Evolutionary conservation across 352 stramenopile genomes (phyloP).

Genomic region (Phytopythium oedochilum): DNA sequence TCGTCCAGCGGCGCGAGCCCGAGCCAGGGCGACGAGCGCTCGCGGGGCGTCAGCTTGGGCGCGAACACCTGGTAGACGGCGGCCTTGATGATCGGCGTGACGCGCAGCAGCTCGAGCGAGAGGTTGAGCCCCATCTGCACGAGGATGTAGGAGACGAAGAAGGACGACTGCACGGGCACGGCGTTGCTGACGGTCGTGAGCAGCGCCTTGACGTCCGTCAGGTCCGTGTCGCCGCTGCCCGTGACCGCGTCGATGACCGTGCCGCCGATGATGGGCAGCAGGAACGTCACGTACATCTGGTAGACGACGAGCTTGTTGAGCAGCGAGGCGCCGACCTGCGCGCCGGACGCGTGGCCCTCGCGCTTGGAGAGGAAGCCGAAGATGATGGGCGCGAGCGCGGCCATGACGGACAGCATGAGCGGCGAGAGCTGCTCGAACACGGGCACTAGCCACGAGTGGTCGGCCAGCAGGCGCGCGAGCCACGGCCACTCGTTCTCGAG

Average conservation of each 20-base stretch:
- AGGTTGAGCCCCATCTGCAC: slow-evolving; percentile 71
- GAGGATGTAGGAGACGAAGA: slow-evolving; percentile 79
- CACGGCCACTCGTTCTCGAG: slow-evolving; percentile 45
- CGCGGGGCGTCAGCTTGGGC: slow-evolving; percentile 74
- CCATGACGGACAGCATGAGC: slow-evolving; percentile 78
- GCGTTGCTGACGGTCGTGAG: slow-evolving; percentile 52
- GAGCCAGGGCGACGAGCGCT: slow-evolving; percentile 66
- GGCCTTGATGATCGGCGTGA: slow-evolving; percentile 70
- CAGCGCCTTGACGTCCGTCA: slow-evolving; percentile 38
- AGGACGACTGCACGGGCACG: slow-evolving; percentile 72
- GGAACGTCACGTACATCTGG: slow-evolving; percentile 77
- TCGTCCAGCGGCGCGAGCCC: slow-evolving; percentile 52
- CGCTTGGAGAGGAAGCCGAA: slow-evolving; percentile 77
- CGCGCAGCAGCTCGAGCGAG: slow-evolving; percentile 61
- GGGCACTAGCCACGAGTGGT: slow-evolving; percentile 68
- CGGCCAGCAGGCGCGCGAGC: slow-evolving; percentile 32
- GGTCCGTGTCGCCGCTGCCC: slow-evolving; percentile 35
- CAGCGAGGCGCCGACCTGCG: slow-evolving; percentile 60
- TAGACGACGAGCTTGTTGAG: slow-evolving; percentile 82
- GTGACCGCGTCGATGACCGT: slow-evolving; percentile 72
- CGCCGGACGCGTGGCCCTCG: slow-evolving; percentile 66
- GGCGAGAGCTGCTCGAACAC: slow-evolving; percentile 74
- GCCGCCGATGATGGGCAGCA: slow-evolving; percentile 81
- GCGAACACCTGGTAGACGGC: slow-evolving; percentile 72
- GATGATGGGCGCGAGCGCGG: slow-evolving; percentile 74